Evolutionary conservation across 2,329 filamentous ascomycete species (phyloP), one percentile per base, ranked within the genome.

Genomic region (Pochonia chlamydosporia): DNA sequence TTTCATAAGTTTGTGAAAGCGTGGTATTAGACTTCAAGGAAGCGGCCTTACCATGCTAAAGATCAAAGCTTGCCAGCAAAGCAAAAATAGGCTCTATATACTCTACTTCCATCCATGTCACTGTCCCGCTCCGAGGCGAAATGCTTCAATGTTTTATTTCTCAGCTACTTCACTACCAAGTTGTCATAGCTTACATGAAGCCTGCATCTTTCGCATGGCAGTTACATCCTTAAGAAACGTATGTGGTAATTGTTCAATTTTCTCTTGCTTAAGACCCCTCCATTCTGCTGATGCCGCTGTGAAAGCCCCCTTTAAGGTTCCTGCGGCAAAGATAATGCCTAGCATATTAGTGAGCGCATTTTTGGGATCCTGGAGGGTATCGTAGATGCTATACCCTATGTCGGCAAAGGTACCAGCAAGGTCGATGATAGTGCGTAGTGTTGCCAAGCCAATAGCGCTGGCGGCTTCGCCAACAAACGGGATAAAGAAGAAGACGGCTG

Each of bases 381-480:
- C 37, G 25, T 43, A 43, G 23, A 43, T 43, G 25, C 24, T 25
- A 21, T 43, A 43, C 5, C 40, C 40, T 43, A 43, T 43, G 18
- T 43, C 40, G 18, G 40, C 40, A 43, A 43, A 43, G 40, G 40
- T 14, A 18, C 40, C 40, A 43, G 40, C 40, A 43, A 43, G 40
- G 18, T 30, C 40, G 18, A 43, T 43, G 14, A 43, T 43, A 5
- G 40, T 43, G 40, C 40, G 40, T 6, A 43, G 40, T 43, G 18
- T 18, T 8, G 40, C 18, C 40, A 43, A 18, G 40, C 40, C 40
- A 31, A 43, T 30, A 11, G 40, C 40, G 6, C 37, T 21, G 20
- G 37, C 37, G 37, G 20, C 37, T 40, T 40, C 37, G 37, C 37
- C 37, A 40, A 40, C 37, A 40, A 40, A 40, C 18, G 37, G 37